Conservation (phyloP, 2,329 filamentous ascomycete genomes). For the Didymella lethalis region DNA sequence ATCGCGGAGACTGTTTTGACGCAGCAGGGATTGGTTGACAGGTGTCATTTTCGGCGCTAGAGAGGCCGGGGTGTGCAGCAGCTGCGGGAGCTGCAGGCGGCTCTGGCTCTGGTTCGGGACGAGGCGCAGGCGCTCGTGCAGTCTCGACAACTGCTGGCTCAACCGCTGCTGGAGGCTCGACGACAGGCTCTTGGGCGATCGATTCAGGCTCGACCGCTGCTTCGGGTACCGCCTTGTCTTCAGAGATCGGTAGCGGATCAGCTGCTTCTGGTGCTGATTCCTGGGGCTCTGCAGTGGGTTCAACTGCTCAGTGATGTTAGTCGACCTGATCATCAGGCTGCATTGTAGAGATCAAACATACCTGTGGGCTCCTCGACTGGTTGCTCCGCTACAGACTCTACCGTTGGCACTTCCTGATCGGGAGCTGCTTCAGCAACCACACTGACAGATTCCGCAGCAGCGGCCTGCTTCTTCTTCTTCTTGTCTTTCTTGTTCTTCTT, state of each 20-base stretch:
- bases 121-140: constrained; percentile 20
- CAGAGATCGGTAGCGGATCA: constrained; percentile 10
- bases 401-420: not conserved
- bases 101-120: constrained; percentile 23
- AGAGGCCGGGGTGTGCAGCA: constrained; percentile 18
- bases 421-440: not conserved
- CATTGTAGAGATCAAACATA: not conserved
- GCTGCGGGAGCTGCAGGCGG: constrained; percentile 20
- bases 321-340: not conserved
- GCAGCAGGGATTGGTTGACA: constrained; percentile 29
- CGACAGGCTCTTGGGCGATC: constrained; percentile 18
- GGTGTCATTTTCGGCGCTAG: constrained; percentile 22
- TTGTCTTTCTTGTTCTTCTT: constrained; percentile 21
- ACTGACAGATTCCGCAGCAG: not conserved
- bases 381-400: constrained; percentile 9
- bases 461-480: constrained; percentile 11
- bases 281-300: constrained; percentile 11
- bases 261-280: constrained; percentile 16
- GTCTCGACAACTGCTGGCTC: constrained; percentile 20
- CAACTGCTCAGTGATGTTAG: constrained; percentile 9
- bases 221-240: constrained; percentile 13
- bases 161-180: constrained; percentile 11
- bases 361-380: constrained; percentile 10
- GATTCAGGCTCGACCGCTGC: constrained; percentile 18
- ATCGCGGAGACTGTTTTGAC: constrained; percentile 26